Percentiles rank a stretch among this genome's conserved stretches.
Conservation (phyloP, 2,329 filamentous ascomycete genomes). For the Alternaria tenuissima region DNA sequence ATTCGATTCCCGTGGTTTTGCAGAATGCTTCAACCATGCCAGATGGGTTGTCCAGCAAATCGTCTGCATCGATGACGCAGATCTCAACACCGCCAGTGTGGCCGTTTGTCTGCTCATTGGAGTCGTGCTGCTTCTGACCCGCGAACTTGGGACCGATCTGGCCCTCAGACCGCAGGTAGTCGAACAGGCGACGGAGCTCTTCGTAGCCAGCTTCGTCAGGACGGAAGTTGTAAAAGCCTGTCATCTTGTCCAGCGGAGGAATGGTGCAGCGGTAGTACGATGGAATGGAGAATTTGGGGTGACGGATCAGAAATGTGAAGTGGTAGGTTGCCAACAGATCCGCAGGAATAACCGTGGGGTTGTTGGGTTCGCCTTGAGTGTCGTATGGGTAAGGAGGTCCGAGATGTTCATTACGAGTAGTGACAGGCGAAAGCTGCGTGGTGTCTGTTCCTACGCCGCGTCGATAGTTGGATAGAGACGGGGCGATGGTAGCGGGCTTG, state of each 20-base stretch:
- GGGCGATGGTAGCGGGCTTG: slow-evolving; percentile 74
- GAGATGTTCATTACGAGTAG: slow-evolving; percentile 32
- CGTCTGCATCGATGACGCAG: slow-evolving; percentile 91
- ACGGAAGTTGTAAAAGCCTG: slow-evolving; percentile 87
- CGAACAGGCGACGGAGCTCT: slow-evolving; percentile 86
- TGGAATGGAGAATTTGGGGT: slow-evolving; percentile 89
- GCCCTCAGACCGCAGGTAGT: slow-evolving; percentile 75
- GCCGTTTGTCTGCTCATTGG: slow-evolving; percentile 40
- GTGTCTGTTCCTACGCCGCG: slow-evolving; percentile 66
- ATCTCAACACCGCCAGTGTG: slow-evolving; percentile 65
- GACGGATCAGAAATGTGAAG: slow-evolving; percentile 95
- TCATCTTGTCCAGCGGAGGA: slow-evolving; percentile 81
- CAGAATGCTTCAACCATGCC: slow-evolving; percentile 82
- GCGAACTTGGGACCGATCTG: slow-evolving; percentile 75
- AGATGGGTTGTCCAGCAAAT: slow-evolving; percentile 85
- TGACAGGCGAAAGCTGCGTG: slow-evolving; percentile 44
- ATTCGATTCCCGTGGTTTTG: slow-evolving; percentile 79
- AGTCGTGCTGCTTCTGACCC: slow-evolving; percentile 51
- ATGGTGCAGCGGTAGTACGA: slow-evolving; percentile 95
- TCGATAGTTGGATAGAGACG: slow-evolving; percentile 71
- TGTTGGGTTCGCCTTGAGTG: slow-evolving; percentile 69
- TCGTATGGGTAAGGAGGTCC: slow-evolving; percentile 65
- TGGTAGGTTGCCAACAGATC: slow-evolving; percentile 81
- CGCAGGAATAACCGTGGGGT: slow-evolving; percentile 85
- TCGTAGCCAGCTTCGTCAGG: slow-evolving; percentile 88